Evolutionary conservation across 257 asterid genomes (phyloP).

Genomic region (Nemophila menziesii): DNA sequence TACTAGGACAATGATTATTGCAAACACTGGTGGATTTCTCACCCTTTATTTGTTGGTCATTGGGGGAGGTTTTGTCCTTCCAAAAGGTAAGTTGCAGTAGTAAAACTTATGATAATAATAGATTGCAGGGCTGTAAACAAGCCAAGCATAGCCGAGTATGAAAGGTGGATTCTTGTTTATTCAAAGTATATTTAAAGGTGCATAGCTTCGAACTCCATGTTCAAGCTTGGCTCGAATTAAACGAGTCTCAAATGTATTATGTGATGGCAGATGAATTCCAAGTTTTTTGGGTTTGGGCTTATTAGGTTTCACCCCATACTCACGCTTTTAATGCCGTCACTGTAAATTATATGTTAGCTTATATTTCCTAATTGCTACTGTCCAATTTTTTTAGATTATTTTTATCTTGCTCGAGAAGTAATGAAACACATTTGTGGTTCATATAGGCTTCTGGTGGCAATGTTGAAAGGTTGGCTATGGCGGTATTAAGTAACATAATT

Average conservation of each 20-base stretch:
- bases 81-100: constrained; percentile 33
- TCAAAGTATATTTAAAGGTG: not conserved
- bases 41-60: constrained; percentile 42
- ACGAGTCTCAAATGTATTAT: not conserved
- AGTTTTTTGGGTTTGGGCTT: constrained; percentile 62
- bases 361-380: not conserved
- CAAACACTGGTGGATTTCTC: constrained; percentile 54
- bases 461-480: constrained; percentile 26
- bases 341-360: constrained; percentile 47
- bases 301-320: constrained; percentile 52
- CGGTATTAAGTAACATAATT: constrained; percentile 28
- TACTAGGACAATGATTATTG: constrained; percentile 51
- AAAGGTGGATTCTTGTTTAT: no score
- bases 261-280: constrained; percentile 34
- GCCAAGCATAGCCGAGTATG: no score
- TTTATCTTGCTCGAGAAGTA: no score
- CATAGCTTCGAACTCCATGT: no score
- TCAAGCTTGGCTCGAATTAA: no score
- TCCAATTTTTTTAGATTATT: no score
- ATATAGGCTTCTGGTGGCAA: constrained; percentile 30
- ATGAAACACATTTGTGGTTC: not conserved
- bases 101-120: no score
- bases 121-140: no score
- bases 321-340: constrained; percentile 41
- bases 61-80: constrained; percentile 67